Conservation (phyloP, 305 asterid species). For the Striga hermonthica region DNA sequence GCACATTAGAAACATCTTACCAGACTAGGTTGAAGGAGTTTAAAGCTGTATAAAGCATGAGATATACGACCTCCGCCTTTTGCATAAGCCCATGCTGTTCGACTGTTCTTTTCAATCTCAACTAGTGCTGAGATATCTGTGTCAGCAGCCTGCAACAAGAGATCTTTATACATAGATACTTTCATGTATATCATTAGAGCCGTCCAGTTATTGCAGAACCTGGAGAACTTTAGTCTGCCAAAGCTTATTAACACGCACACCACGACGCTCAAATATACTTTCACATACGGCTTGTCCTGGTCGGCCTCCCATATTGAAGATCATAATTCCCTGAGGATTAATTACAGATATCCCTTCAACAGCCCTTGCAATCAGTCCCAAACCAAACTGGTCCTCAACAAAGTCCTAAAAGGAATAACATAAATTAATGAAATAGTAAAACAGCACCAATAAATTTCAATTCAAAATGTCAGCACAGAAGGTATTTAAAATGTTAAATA, state of each 20-base stretch:
- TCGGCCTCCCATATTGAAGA: conserved; percentile 98
- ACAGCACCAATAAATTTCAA: conserved; percentile 2
- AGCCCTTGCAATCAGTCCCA: conserved; percentile 97
- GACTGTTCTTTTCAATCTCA: conserved; percentile 96
- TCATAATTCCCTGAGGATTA: conserved; percentile 96
- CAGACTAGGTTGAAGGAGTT: conserved; percentile 86
- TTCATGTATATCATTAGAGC: conserved; percentile 29
- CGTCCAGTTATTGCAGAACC: conserved; percentile 43
- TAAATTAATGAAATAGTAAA: conserved; percentile 23
- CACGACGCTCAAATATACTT: conserved; percentile 97
- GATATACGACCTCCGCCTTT: conserved; percentile 93
- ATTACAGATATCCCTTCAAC: conserved; percentile 97
- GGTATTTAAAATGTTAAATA: not conserved
- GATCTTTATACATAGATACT: conserved; percentile 27
- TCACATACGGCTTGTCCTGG: conserved; percentile 98
- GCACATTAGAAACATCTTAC: conserved; percentile 37
- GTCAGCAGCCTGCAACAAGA: conserved; percentile 86
- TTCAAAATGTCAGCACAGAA: conserved; percentile 12
- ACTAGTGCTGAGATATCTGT: conserved; percentile 98
- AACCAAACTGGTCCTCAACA: conserved; percentile 99
- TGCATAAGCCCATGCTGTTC: conserved; percentile 99
- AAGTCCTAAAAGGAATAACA: conserved; percentile 63
- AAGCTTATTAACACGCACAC: conserved; percentile 80
- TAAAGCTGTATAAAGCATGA: conserved; percentile 94
- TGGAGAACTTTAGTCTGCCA: conserved; percentile 99